phyloP scores from a whole-genome alignment of 2,329 filamentous ascomycete species.

The Exophiala calicioides region DNA sequence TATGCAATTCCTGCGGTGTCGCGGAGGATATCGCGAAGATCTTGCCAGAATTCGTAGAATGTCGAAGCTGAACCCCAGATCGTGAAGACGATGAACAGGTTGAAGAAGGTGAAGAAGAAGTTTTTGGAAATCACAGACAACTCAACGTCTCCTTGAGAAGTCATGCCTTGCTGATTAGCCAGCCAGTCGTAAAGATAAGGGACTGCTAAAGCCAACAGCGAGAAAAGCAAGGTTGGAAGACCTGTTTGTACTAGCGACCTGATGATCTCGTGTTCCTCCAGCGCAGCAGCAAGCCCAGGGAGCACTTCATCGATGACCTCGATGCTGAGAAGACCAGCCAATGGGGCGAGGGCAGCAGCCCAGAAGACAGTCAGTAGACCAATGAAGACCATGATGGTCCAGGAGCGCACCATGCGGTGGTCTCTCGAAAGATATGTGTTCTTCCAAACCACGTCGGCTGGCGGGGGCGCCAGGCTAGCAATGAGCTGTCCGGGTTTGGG shows the following conservation, averaged over 20 bases:
- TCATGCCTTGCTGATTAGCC: constrained; percentile 88
- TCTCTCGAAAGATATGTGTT: constrained; percentile 83
- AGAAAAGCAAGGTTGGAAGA: constrained; percentile 80
- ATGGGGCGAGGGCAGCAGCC: constrained; percentile 75
- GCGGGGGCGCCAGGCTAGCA: constrained; percentile 82
- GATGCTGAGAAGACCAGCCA: constrained; percentile 78
- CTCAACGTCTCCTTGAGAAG: constrained; percentile 91
- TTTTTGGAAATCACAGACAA: constrained; percentile 96
- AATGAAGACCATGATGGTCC: constrained; percentile 82
- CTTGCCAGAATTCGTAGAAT: constrained; percentile 65
- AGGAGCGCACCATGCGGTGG: constrained; percentile 73
- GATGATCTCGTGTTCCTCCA: constrained; percentile 69
- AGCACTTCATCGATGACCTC: constrained; percentile 75
- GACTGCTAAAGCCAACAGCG: constrained; percentile 82
- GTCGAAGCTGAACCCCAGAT: constrained; percentile 77
- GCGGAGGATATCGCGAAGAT: constrained; percentile 70
- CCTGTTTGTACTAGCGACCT: constrained; percentile 82
- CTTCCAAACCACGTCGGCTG: constrained; percentile 89
- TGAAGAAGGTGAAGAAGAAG: constrained; percentile 99
- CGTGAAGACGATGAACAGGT: constrained; percentile 94
- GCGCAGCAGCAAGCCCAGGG: constrained; percentile 66
- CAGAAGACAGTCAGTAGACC: constrained; percentile 82
- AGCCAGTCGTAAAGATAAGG: constrained; percentile 95
- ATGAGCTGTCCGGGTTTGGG: constrained; percentile 82
- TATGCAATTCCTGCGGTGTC: constrained; percentile 78